Evolutionary conservation across 129 eudicot species (phyloP).

Genomic region (Calendula officinalis): DNA sequence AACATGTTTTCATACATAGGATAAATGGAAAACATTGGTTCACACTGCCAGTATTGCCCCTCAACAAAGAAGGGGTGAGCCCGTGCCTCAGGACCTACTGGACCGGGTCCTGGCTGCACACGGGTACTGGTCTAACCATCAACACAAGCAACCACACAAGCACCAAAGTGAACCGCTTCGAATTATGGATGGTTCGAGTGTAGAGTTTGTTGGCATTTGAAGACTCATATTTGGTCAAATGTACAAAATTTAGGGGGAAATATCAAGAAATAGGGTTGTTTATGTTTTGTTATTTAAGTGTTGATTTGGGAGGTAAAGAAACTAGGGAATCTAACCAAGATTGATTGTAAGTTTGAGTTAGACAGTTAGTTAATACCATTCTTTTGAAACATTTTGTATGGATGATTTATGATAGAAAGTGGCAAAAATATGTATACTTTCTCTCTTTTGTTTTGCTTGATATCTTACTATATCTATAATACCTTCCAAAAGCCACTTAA

Average conservation of each 20-base stretch:
- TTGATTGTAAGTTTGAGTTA: neutral
- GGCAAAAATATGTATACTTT: no score
- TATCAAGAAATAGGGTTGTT: constrained; percentile 1
- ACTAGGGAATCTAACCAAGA: neutral
- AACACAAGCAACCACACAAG: constrained; percentile 61
- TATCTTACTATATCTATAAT: no score
- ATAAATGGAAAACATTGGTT: constrained; percentile 91
- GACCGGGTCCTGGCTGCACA: constrained; percentile 80
- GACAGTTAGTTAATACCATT: constrained; percentile 11
- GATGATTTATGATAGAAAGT: no score
- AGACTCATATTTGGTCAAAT: neutral
- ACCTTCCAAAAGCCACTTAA: no score
- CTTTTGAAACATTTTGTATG: neutral
- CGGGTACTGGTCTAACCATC: constrained; percentile 71
- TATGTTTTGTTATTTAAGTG: neutral
- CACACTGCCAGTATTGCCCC: constrained; percentile 89
- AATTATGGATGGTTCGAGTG: constrained; percentile 27
- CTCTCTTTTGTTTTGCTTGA: no score
- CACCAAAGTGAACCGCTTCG: constrained; percentile 46
- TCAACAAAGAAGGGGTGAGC: constrained; percentile 91
- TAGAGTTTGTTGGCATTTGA: constrained; percentile 13
- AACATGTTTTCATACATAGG: constrained; percentile 39
- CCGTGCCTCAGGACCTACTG: constrained; percentile 78
- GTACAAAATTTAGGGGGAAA: constrained; percentile 9
- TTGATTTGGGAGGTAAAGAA: neutral